Percentiles rank a stretch among this genome's conserved stretches.
These are phyloP conservation scores for Lotus japonicus DNA, from an alignment of 306 rosid genomes.

Conservation along the genomic window DNA sequence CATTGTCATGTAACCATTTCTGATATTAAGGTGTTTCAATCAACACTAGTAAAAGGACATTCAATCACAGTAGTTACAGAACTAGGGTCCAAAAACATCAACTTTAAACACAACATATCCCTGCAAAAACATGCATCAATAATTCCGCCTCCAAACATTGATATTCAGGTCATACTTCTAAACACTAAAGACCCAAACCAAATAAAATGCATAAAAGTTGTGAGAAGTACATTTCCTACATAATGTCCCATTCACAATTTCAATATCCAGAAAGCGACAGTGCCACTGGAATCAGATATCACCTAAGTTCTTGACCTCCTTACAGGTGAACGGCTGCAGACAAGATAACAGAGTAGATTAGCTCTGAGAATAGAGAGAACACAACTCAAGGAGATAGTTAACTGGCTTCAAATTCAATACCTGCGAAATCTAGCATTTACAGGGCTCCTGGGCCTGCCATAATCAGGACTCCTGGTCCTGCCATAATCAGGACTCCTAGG, in stretches of 20 bases:
- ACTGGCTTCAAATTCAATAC: constrained; percentile 14
- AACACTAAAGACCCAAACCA: constrained; percentile 11
- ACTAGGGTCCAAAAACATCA: background rate
- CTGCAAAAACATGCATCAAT: background rate
- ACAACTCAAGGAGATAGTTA: background rate
- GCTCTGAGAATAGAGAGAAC: background rate
- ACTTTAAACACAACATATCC: background rate
- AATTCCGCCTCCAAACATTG: background rate
- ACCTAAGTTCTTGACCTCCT: constrained; percentile 56
- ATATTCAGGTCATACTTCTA: background rate
- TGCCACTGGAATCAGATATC: background rate
- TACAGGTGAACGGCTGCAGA: constrained; percentile 62
- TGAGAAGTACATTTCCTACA: constrained; percentile 12
- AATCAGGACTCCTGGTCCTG: constrained; percentile 44
- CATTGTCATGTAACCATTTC: constrained; percentile 1
- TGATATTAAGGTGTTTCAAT: background rate
- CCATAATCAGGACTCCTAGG: constrained; percentile 48
- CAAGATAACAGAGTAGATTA: background rate
- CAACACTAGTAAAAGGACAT: background rate
- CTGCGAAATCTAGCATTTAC: constrained; percentile 40
- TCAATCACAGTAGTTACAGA: background rate
- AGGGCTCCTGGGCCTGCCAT: constrained; percentile 11
- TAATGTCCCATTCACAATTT: constrained; percentile 20
- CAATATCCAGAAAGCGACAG: constrained; percentile 12
- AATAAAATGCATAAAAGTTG: background rate